Percentiles rank a stretch among this genome's conserved stretches.
Evolutionary conservation across 108 stramenopile genomes (phyloP).

Genomic region (Schizochytrium sp.): DNA sequence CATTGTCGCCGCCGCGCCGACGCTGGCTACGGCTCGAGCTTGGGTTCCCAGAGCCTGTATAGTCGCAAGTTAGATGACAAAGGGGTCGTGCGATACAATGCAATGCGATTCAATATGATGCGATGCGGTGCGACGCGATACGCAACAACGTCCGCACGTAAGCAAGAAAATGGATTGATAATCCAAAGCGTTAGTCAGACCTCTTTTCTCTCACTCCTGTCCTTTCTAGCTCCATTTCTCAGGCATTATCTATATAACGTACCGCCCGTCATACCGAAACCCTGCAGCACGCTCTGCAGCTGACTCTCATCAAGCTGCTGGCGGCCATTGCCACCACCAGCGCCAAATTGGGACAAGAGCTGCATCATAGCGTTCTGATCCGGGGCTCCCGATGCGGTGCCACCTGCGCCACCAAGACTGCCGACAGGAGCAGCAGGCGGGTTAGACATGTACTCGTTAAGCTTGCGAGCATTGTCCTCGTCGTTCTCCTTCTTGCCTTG

Average conservation of each 20-base stretch:
- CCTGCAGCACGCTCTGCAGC: constrained; percentile 29
- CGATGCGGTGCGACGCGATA: no score
- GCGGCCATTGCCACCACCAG: constrained; percentile 13
- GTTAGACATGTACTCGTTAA: background rate
- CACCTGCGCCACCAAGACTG: constrained; percentile 25
- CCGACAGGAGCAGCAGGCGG: background rate
- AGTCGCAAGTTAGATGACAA: no score
- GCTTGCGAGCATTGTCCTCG: constrained; percentile 5
- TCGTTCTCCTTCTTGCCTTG: constrained; percentile 42
- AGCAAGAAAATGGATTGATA: no score
- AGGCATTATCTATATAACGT: background rate
- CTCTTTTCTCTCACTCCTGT: no score
- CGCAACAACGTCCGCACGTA: no score
- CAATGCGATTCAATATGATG: no score
- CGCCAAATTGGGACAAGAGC: constrained; percentile 13
- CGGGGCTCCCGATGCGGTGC: background rate
- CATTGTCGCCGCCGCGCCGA: constrained; percentile 14
- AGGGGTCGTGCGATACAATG: no score
- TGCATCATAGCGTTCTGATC: constrained; percentile 25
- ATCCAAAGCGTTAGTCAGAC: no score
- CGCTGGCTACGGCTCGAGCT: constrained; percentile 16
- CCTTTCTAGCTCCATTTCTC: no score
- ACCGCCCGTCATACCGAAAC: background rate
- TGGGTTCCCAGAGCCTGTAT: no score
- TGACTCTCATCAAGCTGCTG: constrained; percentile 15